Evolutionary conservation across 768 basidiomycete genomes (phyloP).

Genomic region (Hericium rajendrae): DNA sequence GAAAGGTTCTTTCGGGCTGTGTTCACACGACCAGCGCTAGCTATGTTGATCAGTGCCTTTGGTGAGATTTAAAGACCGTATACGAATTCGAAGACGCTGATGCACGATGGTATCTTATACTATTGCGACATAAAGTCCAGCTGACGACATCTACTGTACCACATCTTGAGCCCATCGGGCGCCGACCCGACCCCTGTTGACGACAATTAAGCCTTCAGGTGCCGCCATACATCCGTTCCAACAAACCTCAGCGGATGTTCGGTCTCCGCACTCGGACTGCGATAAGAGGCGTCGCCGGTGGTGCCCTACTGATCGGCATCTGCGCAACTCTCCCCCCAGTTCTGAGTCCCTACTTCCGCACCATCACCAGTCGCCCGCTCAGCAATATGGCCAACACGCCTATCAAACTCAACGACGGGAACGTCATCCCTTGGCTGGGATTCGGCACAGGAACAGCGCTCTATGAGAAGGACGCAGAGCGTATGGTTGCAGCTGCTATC

Average conservation of each 20-base stretch:
- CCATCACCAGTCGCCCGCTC: background rate
- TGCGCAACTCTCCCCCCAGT: background rate
- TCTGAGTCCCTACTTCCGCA: background rate
- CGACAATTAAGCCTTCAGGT: too few species aligned
- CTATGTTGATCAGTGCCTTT: too few species aligned
- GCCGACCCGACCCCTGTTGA: too few species aligned
- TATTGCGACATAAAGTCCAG: too few species aligned
- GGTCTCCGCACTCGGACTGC: background rate
- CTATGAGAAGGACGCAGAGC: conserved; percentile 20
- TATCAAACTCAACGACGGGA: conserved; percentile 28
- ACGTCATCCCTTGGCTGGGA: conserved; percentile 26
- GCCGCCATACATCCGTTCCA: too few species aligned
- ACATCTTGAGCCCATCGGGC: too few species aligned
- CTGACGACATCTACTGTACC: too few species aligned
- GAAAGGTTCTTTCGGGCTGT: too few species aligned
- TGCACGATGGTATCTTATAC: too few species aligned
- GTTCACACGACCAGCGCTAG: too few species aligned
- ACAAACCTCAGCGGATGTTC: background rate
- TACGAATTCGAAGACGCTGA: too few species aligned
- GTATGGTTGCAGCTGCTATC: conserved; percentile 22
- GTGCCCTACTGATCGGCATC: background rate
- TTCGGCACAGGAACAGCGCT: conserved; percentile 31
- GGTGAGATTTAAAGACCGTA: too few species aligned
- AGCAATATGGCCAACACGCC: conserved; percentile 12
- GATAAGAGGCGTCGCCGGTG: background rate